Conservation (phyloP, 176 grass and related monocot genomes). For the Musa troglodytarum region DNA sequence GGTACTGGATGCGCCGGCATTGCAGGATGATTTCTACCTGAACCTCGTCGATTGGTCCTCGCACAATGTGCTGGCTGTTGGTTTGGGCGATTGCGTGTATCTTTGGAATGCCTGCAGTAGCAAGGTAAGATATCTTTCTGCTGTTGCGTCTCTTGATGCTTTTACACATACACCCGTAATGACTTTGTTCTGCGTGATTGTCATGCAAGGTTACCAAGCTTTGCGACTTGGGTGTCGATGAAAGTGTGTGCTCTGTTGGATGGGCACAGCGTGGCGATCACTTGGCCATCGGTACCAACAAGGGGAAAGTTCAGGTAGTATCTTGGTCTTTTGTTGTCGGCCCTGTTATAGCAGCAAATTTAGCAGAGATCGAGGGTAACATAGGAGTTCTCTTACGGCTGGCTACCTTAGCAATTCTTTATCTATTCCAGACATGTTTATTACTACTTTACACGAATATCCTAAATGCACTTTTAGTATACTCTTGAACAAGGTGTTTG, state of each 20-base stretch:
- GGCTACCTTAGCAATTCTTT: neutral
- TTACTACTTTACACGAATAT: neutral
- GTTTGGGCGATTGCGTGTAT: slow-evolving; percentile 89
- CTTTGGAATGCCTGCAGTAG: slow-evolving; percentile 99
- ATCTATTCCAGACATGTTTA: neutral
- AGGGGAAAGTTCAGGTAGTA: slow-evolving; percentile 87
- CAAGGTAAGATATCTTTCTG: slow-evolving; percentile 41
- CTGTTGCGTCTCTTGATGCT: neutral
- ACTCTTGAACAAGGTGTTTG: neutral
- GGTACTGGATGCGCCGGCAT: slow-evolving; percentile 90
- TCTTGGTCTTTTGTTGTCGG: neutral
- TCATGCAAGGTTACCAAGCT: slow-evolving; percentile 81
- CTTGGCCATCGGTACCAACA: slow-evolving; percentile 83
- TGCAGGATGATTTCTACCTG: slow-evolving; percentile 98
- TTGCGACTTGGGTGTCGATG: slow-evolving; percentile 79
- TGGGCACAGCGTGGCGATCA: slow-evolving; percentile 84
- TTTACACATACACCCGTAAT: neutral
- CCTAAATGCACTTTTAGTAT: neutral
- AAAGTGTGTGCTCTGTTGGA: slow-evolving; percentile 82
- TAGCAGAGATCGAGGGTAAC: neutral
- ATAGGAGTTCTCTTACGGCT: neutral
- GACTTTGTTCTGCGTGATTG: neutral
- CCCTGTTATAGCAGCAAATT: too few species aligned
- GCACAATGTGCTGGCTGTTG: slow-evolving; percentile 85
- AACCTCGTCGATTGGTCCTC: slow-evolving; percentile 99